A percentile compares a stretch with the other conserved stretches of the same genome.
Conservation (phyloP, 202 grass and related monocot species). For the Zoysia matrella region DNA sequence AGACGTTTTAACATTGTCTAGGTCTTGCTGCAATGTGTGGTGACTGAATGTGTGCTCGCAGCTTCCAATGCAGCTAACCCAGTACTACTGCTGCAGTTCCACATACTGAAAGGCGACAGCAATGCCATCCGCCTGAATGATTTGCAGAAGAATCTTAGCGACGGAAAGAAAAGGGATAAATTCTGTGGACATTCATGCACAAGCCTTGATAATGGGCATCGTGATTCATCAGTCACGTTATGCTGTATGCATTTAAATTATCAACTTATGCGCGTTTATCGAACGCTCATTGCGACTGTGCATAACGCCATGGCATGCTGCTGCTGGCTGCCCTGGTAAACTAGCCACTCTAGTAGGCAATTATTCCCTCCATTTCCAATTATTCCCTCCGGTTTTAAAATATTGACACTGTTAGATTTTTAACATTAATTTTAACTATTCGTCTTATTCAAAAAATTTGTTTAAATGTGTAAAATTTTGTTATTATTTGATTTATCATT, state of each 20-base stretch:
- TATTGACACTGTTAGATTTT: too few relatives aligned
- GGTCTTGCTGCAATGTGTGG: constrained; percentile 15
- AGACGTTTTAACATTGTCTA: background rate
- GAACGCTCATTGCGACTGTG: background rate
- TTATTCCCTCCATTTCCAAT: too few relatives aligned
- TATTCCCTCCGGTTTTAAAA: too few relatives aligned
- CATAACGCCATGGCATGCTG: background rate
- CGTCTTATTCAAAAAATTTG: too few relatives aligned
- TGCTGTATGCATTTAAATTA: background rate
- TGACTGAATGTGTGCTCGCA: constrained; percentile 5
- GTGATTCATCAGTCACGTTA: background rate
- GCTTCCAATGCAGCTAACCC: background rate
- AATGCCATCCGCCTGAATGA: background rate
- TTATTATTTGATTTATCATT: too few relatives aligned
- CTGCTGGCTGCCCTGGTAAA: background rate
- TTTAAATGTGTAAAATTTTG: too few relatives aligned
- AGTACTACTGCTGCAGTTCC: background rate
- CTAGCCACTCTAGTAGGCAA: background rate
- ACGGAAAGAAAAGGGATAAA: constrained; percentile 1
- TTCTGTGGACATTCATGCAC: constrained; percentile 15
- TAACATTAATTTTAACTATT: too few relatives aligned
- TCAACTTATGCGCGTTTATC: background rate
- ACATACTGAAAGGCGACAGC: background rate
- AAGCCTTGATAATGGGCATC: background rate
- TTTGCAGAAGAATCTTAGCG: constrained; percentile 1